These are phyloP conservation scores for Dissophora ornata DNA, from an alignment of 192 early-diverging fungal species.

Conservation along the genomic window DNA sequence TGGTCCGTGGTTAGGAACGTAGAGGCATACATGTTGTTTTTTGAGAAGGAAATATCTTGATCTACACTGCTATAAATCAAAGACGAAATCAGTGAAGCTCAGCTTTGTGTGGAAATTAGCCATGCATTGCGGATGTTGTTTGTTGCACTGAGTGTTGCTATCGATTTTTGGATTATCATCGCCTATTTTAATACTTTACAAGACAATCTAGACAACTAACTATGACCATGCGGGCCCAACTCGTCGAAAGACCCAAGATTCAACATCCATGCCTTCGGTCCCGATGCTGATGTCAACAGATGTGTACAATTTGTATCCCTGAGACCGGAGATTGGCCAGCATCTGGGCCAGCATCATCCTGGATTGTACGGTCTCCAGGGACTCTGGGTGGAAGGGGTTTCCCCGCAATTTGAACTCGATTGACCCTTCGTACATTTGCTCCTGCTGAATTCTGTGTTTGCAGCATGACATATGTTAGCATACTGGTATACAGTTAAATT, in stretches of 20 bases:
- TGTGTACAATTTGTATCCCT: constrained; percentile 23
- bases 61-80: too few species aligned
- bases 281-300: constrained; percentile 24
- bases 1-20: constrained; percentile 69
- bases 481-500: too few species aligned
- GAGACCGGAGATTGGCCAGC: constrained; percentile 13
- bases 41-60: constrained; percentile 63
- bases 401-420: constrained; percentile 32
- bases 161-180: too few species aligned
- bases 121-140: too few species aligned
- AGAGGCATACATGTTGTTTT: constrained; percentile 83
- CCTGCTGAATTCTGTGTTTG: constrained; percentile 30
- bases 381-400: constrained; percentile 15
- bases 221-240: constrained; percentile 18
- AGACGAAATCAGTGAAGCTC: too few species aligned
- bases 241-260: constrained; percentile 24
- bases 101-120: too few species aligned
- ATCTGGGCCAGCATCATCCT: constrained; percentile 37
- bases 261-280: neutral
- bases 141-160: too few species aligned
- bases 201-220: too few species aligned
- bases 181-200: too few species aligned
- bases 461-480: too few species aligned
- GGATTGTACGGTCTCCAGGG: constrained; percentile 9
- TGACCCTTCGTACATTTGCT: constrained; percentile 2